phyloP scores from a whole-genome alignment of 768 basidiomycete species.

The Calocybe gangraenosa region DNA sequence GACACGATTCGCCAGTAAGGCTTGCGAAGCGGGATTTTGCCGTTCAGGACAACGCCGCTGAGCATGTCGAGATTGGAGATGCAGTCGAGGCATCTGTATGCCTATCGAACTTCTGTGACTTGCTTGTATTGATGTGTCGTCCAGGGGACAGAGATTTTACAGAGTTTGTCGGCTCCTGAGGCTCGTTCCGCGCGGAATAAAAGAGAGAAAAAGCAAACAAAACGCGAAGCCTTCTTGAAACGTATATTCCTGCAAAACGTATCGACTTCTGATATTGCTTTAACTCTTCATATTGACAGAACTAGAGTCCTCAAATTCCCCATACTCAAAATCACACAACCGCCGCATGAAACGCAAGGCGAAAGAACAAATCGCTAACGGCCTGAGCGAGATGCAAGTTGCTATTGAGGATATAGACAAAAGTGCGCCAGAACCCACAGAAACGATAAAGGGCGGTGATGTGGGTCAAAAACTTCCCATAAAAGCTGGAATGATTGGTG shows the following conservation, averaged over 20 bases:
- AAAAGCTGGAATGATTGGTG: conserved; percentile 56
- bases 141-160: conserved; percentile 43
- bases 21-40: conserved; percentile 45
- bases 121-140: conserved; percentile 9
- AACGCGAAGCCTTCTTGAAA: conserved; percentile 65
- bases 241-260: conserved; percentile 38
- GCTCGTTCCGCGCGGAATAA: conserved; percentile 38
- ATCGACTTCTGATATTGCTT: background rate
- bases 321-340: conserved; percentile 70
- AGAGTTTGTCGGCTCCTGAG: conserved; percentile 26
- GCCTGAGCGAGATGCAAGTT: conserved; percentile 44
- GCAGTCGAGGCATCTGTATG: conserved; percentile 39
- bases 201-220: conserved; percentile 63
- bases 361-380: conserved; percentile 53
- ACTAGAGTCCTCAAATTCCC: conserved; percentile 43
- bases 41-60: conserved; percentile 42
- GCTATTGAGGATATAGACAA: conserved; percentile 52
- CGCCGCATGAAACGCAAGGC: conserved; percentile 69
- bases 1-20: conserved; percentile 51
- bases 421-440: conserved; percentile 20
- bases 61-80: conserved; percentile 43
- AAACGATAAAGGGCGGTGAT: conserved; percentile 15
- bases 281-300: conserved; percentile 24
- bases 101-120: background rate
- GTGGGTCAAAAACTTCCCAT: conserved; percentile 16